Evolutionary conservation across 257 asterid species (phyloP).

Genomic region (Gynochthodes officinalis): DNA sequence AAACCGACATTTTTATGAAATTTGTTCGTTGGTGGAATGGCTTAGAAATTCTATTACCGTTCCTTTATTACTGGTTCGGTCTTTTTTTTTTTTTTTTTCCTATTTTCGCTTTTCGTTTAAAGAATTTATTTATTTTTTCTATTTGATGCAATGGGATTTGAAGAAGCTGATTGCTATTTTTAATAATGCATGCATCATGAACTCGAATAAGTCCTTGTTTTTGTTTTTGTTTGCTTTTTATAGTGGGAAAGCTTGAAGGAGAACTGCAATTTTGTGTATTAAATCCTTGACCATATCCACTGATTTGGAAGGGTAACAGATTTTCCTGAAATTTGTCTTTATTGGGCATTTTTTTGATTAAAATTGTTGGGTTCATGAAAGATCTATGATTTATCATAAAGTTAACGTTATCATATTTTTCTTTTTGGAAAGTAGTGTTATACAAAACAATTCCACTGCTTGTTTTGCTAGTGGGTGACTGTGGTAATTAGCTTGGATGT

Average conservation of each 20-base stretch:
- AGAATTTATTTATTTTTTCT: background rate
- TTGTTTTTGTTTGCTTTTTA: background rate
- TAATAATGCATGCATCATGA: constrained; percentile 9
- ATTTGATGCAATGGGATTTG: background rate
- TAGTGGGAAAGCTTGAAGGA: background rate
- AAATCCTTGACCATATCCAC: background rate
- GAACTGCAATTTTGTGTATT: background rate
- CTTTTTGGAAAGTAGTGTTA: background rate
- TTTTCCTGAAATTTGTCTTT: background rate
- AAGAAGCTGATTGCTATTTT: background rate
- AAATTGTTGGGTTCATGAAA: background rate
- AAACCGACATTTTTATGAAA: background rate
- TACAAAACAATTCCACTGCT: background rate
- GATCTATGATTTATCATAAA: background rate
- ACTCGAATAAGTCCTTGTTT: background rate
- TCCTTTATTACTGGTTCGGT: background rate
- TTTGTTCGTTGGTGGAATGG: background rate
- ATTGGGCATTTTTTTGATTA: background rate
- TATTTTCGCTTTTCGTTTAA: background rate
- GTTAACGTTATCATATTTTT: too few species aligned
- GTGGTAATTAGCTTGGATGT: background rate
- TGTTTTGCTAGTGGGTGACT: background rate
- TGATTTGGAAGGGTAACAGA: background rate
- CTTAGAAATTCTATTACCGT: background rate
- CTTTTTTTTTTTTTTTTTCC: background rate